These are phyloP conservation scores for Coniochaeta hoffmannii DNA, from an alignment of 2,329 filamentous ascomycete genomes.

Conservation along the genomic window DNA sequence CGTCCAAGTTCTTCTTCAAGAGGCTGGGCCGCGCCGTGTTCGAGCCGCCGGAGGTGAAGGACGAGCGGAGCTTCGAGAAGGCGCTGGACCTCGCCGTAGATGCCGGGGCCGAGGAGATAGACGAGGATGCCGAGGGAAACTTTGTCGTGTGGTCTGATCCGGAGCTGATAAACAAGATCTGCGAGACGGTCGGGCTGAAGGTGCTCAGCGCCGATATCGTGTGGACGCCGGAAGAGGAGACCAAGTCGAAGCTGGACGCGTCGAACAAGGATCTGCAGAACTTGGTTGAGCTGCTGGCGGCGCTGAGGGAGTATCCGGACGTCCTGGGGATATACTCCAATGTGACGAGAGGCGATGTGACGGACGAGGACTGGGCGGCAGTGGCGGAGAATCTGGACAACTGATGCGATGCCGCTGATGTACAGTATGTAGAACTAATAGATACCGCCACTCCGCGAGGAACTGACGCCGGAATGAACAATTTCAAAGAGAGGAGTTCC, in stretches of 20 bases:
- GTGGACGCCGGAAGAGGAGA: slow-evolving; percentile 78
- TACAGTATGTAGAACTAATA: slow-evolving; percentile 22
- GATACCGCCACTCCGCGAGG: neutral
- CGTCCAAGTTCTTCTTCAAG: slow-evolving; percentile 79
- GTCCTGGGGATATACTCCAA: slow-evolving; percentile 80
- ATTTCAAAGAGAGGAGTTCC: slow-evolving; percentile 4
- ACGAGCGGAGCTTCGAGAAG: slow-evolving; percentile 54
- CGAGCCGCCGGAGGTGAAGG: slow-evolving; percentile 29
- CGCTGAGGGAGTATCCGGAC: slow-evolving; percentile 59
- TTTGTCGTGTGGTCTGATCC: slow-evolving; percentile 67
- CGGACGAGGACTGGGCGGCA: slow-evolving; percentile 46
- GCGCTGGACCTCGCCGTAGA: slow-evolving; percentile 79
- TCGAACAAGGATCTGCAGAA: slow-evolving; percentile 41
- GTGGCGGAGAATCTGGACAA: slow-evolving; percentile 45
- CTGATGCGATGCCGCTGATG: slow-evolving; percentile 19
- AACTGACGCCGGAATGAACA: neutral
- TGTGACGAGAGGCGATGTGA: slow-evolving; percentile 39
- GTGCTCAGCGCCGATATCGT: slow-evolving; percentile 73
- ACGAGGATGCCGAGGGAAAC: slow-evolving; percentile 58
- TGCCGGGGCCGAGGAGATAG: slow-evolving; percentile 69
- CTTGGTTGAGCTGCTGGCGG: slow-evolving; percentile 52
- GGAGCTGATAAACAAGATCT: slow-evolving; percentile 54
- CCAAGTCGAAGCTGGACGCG: slow-evolving; percentile 55
- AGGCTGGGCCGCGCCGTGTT: slow-evolving; percentile 71
- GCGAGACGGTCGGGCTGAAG: slow-evolving; percentile 58